These are phyloP conservation scores for Nitzschia inconspicua DNA, from an alignment of 108 stramenopile species.

Conservation along the genomic window DNA sequence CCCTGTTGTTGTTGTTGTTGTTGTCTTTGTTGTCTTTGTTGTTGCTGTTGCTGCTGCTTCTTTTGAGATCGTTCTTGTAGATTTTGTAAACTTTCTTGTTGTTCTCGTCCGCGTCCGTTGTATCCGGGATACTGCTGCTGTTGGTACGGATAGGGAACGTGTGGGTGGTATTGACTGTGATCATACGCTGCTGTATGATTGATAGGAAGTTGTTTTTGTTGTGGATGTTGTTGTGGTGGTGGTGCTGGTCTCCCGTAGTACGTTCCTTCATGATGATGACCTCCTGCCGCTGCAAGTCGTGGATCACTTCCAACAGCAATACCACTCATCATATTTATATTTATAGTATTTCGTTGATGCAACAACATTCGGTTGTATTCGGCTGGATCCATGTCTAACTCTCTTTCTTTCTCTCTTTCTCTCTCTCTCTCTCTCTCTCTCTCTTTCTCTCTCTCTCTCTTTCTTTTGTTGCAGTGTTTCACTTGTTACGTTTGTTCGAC, in stretches of 20 bases:
- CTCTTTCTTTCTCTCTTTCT: no score
- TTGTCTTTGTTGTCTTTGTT: neutral
- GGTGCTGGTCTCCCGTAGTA: neutral
- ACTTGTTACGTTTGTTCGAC: no score
- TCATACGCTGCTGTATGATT: no score
- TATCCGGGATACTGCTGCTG: neutral
- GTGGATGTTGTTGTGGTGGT: neutral
- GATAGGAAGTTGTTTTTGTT: no score
- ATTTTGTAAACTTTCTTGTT: neutral
- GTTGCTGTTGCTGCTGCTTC: neutral
- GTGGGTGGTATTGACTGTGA: neutral
- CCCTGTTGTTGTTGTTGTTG: neutral
- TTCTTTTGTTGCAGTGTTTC: no score
- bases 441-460: no score
- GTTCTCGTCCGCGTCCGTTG: neutral
- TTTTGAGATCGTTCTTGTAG: neutral
- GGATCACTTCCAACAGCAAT: neutral
- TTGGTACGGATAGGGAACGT: neutral
- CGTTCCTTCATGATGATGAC: neutral
- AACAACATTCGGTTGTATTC: no score
- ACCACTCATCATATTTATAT: neutral
- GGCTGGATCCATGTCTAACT: no score
- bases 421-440: no score
- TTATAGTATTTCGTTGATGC: no score
- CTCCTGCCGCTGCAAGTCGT: neutral